Evolutionary conservation across 2,329 filamentous ascomycete species (phyloP).

Genomic region (Ophiocordyceps unilateralis): DNA sequence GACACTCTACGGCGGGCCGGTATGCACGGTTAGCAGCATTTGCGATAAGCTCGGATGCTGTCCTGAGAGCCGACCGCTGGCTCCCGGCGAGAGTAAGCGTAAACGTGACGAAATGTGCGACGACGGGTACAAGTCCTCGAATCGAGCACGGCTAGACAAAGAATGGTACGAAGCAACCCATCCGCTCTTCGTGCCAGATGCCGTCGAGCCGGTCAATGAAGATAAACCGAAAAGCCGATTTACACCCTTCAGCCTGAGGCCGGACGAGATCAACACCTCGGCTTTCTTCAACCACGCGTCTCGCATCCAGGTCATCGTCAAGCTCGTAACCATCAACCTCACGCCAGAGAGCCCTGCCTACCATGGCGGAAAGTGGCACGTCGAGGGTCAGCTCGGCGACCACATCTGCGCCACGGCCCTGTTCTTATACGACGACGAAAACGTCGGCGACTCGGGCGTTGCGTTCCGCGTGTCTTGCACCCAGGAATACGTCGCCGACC

Average conservation of each 20-base stretch:
- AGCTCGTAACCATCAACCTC: conserved; percentile 43
- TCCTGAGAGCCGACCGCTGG: too few relatives aligned
- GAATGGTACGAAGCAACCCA: too few relatives aligned
- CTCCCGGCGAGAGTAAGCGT: too few relatives aligned
- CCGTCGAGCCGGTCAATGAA: neutral
- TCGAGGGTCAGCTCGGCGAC: conserved; percentile 42
- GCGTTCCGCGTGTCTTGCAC: conserved; percentile 28
- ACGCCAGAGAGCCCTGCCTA: conserved; percentile 39
- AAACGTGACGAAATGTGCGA: too few relatives aligned
- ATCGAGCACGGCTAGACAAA: too few relatives aligned
- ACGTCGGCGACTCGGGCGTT: conserved; percentile 30
- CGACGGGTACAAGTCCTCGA: too few relatives aligned
- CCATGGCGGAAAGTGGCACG: conserved; percentile 35
- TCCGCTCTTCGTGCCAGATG: too few relatives aligned
- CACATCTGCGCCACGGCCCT: conserved; percentile 45
- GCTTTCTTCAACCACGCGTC: neutral
- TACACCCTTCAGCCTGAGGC: neutral
- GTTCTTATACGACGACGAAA: conserved; percentile 45
- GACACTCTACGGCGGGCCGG: neutral
- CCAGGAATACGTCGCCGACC: conserved; percentile 9
- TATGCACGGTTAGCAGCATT: too few relatives aligned
- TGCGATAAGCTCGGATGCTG: too few relatives aligned
- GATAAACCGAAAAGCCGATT: neutral
- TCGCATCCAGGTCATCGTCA: conserved; percentile 42
- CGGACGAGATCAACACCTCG: neutral